Evolutionary conservation across 2,329 filamentous ascomycete species (phyloP), one percentile per base, ranked within the genome.

Genomic region (Hyphodiscus sp.): DNA sequence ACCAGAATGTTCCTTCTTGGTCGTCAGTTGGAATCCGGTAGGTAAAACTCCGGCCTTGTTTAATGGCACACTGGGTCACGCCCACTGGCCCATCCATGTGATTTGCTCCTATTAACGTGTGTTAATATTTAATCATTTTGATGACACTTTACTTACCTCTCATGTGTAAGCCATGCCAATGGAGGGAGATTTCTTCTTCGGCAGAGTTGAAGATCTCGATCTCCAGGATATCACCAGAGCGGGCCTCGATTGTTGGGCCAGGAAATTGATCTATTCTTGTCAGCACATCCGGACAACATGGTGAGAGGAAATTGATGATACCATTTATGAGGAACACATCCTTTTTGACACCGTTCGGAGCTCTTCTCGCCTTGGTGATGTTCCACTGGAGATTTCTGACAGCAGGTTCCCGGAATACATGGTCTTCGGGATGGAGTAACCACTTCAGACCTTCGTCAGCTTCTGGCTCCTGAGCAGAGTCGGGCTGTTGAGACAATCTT

Each of bases 1-100:
- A 80, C 77, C 77, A 80, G 61, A 76, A 79, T 15, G 76, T 75
- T 43, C 77, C 58, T 16, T 56, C 47, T 26, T 20, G 30, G 47
- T 55, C 19, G 13, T 51, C 19, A 50, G 85, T 80, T 13, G 41
- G 49, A 47, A 64, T 63, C 11, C 45, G 51, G 47, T 64, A 64
- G 1, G 54, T 60, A 23, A 62, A 58, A 10, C 33, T 73, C n/a
- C 69, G 68, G 4, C 59, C 59, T 7, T 59, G 61, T 19, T 55
- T 58, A 33, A 63, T 60, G 1, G 60, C 54, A 26, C 60, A 64
- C 51, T 64, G 61, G 1, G 77, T 79, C 4, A 79, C 74, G 15
- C 72, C 73, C 2, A 69, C 70, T 2, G 79, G 75, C 0, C 83
- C 83, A 65, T 87, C 83, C 76, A 84, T 82, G 30, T 75, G 68